phyloP scores from a whole-genome alignment of 2,329 filamentous ascomycete species.

The Lithohypha guttulata region DNA sequence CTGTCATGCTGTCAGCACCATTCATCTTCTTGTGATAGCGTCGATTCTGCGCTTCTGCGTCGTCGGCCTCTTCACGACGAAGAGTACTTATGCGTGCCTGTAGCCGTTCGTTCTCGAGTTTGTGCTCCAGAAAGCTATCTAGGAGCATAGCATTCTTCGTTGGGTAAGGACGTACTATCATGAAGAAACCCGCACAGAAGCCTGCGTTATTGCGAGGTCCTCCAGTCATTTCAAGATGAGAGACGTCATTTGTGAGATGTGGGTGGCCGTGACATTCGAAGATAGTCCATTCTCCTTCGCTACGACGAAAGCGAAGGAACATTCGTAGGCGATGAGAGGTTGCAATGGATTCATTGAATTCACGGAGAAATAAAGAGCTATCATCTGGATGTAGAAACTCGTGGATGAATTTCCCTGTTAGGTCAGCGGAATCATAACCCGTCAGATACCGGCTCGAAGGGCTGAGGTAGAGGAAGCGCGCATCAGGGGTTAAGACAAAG shows the following conservation, averaged over 20 bases:
- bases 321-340: constrained; percentile 68
- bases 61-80: constrained; percentile 73
- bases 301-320: constrained; percentile 73
- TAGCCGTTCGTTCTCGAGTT: constrained; percentile 87
- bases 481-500: constrained; percentile 75
- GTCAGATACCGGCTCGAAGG: constrained; percentile 64
- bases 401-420: constrained; percentile 64
- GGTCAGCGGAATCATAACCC: constrained; percentile 60
- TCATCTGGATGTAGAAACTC: constrained; percentile 83
- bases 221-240: constrained; percentile 31
- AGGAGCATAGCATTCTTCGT: constrained; percentile 75
- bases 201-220: constrained; percentile 54
- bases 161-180: constrained; percentile 83
- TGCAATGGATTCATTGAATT: constrained; percentile 81
- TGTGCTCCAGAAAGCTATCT: constrained; percentile 91
- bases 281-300: constrained; percentile 63
- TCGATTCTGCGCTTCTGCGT: constrained; percentile 52
- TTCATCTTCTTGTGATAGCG: constrained; percentile 23
- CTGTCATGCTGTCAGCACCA: constrained; percentile 13
- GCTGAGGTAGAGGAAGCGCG: constrained; percentile 75
- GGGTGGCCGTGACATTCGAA: constrained; percentile 91
- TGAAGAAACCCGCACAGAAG: constrained; percentile 81
- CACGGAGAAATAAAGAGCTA: constrained; percentile 67
- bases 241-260: constrained; percentile 62
- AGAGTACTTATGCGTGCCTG: constrained; percentile 75